phyloP scores from a whole-genome alignment of 805 yeast genomes.

The Ogataea trehaloabstinens region DNA sequence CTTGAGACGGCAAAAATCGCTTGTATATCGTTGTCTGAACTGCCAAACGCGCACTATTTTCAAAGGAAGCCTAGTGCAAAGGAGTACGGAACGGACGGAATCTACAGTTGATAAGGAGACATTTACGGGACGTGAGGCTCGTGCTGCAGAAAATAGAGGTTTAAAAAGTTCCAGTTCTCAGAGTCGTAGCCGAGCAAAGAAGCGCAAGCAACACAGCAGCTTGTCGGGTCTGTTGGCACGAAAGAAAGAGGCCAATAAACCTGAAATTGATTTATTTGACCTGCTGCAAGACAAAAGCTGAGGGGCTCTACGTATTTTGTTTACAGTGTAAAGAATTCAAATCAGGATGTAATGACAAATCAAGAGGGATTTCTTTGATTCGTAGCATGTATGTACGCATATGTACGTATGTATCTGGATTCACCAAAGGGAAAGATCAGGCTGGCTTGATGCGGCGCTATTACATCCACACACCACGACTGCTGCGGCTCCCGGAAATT shows the following conservation, averaged over 20 bases:
- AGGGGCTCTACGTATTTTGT: too few species aligned
- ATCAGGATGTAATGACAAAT: too few species aligned
- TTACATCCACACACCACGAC: too few species aligned
- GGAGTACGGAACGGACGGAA: background rate
- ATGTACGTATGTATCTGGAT: too few species aligned
- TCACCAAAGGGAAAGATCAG: too few species aligned
- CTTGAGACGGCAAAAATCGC: slow-evolving; percentile 7
- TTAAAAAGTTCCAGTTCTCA: slow-evolving; percentile 9
- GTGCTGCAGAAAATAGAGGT: too few species aligned
- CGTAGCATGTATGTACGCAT: too few species aligned
- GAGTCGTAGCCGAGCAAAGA: slow-evolving; percentile 20
- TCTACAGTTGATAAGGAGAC: background rate
- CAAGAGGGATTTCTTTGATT: too few species aligned
- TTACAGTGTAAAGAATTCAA: too few species aligned
- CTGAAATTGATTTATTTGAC: slow-evolving; percentile 25
- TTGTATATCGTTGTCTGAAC: slow-evolving; percentile 21
- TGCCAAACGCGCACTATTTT: slow-evolving; percentile 17
- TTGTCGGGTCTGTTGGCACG: slow-evolving; percentile 22
- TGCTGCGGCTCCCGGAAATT: too few species aligned
- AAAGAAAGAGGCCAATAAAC: slow-evolving; percentile 12
- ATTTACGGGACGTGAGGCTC: background rate
- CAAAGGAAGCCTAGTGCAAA: slow-evolving; percentile 1
- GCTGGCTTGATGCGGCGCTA: too few species aligned
- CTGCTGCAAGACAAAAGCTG: slow-evolving; percentile 20
- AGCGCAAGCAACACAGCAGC: slow-evolving; percentile 27